Conservation (phyloP, 345 rosid species). For the Eucalyptus leucophloia region DNA sequence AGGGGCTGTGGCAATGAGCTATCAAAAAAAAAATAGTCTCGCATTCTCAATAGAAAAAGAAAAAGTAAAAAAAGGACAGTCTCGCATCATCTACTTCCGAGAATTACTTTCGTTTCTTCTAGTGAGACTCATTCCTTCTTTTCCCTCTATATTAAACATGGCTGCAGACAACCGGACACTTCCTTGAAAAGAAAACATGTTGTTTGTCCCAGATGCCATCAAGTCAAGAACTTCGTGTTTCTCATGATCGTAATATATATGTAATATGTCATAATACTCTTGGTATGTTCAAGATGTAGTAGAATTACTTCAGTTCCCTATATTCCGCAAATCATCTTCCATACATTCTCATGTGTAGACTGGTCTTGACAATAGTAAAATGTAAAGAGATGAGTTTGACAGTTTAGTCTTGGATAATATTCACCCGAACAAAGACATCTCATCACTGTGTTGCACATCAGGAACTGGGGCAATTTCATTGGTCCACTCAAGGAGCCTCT, state of each 20-base stretch:
- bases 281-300: not conserved
- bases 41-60: not conserved
- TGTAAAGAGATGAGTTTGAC: not conserved
- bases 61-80: conserved; percentile 9
- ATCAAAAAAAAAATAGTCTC: not conserved
- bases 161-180: rapidly evolving
- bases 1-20: not conserved
- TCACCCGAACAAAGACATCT: not conserved
- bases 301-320: not conserved
- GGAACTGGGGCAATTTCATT: not conserved
- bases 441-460: not conserved
- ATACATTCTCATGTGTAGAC: not conserved
- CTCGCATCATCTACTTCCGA: not conserved
- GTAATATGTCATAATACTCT: not conserved
- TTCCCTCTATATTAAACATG: not conserved
- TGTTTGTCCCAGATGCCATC: not conserved
- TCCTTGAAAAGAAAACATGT: not conserved
- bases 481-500: not conserved
- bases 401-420: not conserved
- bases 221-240: not conserved
- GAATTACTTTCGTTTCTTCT: not conserved
- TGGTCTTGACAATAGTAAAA: not conserved
- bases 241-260: not conserved
- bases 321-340: not conserved
- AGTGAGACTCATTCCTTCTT: not conserved